Percentiles rank a stretch among this genome's conserved stretches.
phyloP scores from a whole-genome alignment of 108 stramenopile species.

The Epipyxis sp. region DNA sequence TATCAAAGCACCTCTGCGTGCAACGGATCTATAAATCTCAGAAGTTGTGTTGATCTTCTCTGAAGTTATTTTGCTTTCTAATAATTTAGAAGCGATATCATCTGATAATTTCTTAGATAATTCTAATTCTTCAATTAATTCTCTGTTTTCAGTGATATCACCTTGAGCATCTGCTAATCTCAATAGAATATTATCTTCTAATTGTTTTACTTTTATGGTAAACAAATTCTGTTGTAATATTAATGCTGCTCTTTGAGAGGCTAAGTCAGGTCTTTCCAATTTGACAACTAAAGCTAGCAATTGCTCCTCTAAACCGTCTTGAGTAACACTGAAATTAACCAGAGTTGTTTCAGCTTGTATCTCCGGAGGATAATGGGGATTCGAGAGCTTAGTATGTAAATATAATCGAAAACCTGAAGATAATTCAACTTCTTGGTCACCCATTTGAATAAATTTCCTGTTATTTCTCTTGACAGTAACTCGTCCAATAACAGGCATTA shows the following conservation, averaged over 20 bases:
- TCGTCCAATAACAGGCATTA: constrained; percentile 50
- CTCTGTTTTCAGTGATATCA: constrained; percentile 61
- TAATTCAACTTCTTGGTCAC: constrained; percentile 58
- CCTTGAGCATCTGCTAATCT: constrained; percentile 59
- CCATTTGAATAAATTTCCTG: constrained; percentile 47
- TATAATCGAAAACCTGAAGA: constrained; percentile 57
- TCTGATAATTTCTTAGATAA: constrained; percentile 54
- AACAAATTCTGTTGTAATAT: constrained; percentile 52
- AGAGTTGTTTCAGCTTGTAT: constrained; percentile 53
- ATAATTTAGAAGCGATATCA: constrained; percentile 44
- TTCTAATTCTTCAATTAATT: constrained; percentile 61
- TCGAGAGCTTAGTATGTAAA: constrained; percentile 59
- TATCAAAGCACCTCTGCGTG: constrained; percentile 36
- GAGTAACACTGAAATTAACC: constrained; percentile 51
- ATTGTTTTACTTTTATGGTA: constrained; percentile 47
- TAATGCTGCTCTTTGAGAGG: constrained; percentile 41
- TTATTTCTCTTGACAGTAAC: constrained; percentile 42
- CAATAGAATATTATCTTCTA: constrained; percentile 61
- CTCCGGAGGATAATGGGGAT: constrained; percentile 66
- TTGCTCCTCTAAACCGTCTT: constrained; percentile 49
- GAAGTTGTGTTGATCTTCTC: constrained; percentile 28
- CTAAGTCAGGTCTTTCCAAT: constrained; percentile 47
- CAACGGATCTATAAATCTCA: constrained; percentile 30
- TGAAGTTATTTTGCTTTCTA: constrained; percentile 32
- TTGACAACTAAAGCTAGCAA: constrained; percentile 48